phyloP scores from a whole-genome alignment of 306 rosid genomes.

The Quercus rubra region DNA sequence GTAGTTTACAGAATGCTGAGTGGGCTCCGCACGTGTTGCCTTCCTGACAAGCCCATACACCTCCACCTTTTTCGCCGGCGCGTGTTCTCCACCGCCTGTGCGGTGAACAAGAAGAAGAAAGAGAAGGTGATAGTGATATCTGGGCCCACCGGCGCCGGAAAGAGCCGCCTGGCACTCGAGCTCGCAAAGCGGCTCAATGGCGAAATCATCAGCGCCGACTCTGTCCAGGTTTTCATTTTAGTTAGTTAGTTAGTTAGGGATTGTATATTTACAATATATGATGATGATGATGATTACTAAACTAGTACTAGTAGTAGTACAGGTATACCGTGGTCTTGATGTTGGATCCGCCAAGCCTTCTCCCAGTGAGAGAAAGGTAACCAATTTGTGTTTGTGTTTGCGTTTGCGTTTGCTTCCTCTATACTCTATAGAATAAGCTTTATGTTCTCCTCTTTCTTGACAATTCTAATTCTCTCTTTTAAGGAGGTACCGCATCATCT shows the following conservation, averaged over 20 bases:
- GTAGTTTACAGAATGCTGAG: background rate
- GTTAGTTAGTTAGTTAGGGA: no score
- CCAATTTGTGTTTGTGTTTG: background rate
- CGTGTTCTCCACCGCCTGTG: slow-evolving; percentile 29
- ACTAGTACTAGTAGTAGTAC: background rate
- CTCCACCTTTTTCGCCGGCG: slow-evolving; percentile 26
- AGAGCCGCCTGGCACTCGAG: slow-evolving; percentile 76
- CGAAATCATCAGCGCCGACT: slow-evolving; percentile 90
- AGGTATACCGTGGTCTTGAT: slow-evolving; percentile 91
- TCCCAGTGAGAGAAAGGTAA: slow-evolving; percentile 64
- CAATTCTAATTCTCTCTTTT: background rate
- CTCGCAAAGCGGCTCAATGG: slow-evolving; percentile 88
- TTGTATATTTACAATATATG: no score
- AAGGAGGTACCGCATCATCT: slow-evolving; percentile 91
- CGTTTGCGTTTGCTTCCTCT: no score
- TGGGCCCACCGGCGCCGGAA: slow-evolving; percentile 93
- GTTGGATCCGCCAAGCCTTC: slow-evolving; percentile 96
- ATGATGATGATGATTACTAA: no score
- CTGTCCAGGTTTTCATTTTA: slow-evolving; percentile 63
- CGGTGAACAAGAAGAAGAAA: slow-evolving; percentile 31
- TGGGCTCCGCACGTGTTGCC: slow-evolving; percentile 39
- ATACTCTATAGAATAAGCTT: background rate
- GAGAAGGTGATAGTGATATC: slow-evolving; percentile 78
- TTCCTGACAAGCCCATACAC: slow-evolving; percentile 9
- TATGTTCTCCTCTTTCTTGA: background rate